Base-by-base conservation (phyloP, 129 eudicot genomes). In the Artemisia annua region DNA sequence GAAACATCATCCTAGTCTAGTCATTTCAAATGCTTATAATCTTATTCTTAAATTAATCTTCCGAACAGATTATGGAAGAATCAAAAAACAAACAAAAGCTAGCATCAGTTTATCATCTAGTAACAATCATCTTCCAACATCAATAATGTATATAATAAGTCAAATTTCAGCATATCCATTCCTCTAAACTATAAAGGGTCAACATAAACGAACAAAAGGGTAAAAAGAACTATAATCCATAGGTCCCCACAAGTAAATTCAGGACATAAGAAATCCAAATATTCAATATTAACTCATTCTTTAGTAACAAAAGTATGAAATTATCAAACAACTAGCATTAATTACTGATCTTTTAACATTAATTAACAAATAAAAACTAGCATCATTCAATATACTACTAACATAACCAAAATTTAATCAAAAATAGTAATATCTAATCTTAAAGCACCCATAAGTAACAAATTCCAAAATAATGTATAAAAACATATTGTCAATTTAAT, bases 81-180 rank as follows among this genome's bases (percentile, higher is more conserved):
- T 56, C 12, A 54, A 13, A 35, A 12, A 53, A 52, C 63, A 52
- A 54, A 53, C 48, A 30, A 30, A 69, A n/a, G 52, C 9, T 67
- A 50, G 72, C 60, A 67, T 49, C 57, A 26, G 11, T 11, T 48
- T 14, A 66, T 11, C 56, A 68, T 69, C 72, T 49, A 20, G 60
- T 18, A 17, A 5, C 62, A 18, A 70, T 71, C 66, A 71, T 44
- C 54, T 12, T 52, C 53, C 56, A 22, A 20, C 58, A 44, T 60
- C 48, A 59, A 58, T 44, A 17, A 20, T 0, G 18, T 16, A 39
- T 16, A 39, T 39, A 55, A 35, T 17, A 35, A 35, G 20, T 70
- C 57, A 55, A 15, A 72, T 59, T 59, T 44, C n/a, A 58, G 56
- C 24, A 64, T 64, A 64, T 35, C 69, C 20, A 39, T 17, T n/a